phyloP scores from a whole-genome alignment of 371 early-diverging fungal species.

The Haplosporangium sp. region DNA sequence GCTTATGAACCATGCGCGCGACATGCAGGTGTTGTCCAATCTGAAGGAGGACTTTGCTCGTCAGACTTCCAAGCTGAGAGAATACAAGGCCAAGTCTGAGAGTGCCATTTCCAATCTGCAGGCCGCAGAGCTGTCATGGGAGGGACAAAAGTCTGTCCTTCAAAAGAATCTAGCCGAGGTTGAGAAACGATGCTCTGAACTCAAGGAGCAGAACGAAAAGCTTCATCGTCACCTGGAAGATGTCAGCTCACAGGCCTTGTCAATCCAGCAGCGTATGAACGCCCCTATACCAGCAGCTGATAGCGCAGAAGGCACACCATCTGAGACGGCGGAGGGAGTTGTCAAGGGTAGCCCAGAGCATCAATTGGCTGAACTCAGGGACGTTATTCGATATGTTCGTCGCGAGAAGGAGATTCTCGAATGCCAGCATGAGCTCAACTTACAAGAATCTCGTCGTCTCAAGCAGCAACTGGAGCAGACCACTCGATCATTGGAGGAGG shows the following conservation, averaged over 20 bases:
- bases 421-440: slow-evolving; percentile 70
- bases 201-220: slow-evolving; percentile 72
- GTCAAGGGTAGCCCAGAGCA: slow-evolving; percentile 32
- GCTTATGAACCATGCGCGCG: slow-evolving; percentile 64
- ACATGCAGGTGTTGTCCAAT: slow-evolving; percentile 56
- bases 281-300: slow-evolving; percentile 26
- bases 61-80: slow-evolving; percentile 32
- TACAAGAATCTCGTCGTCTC: slow-evolving; percentile 70
- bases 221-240: slow-evolving; percentile 76
- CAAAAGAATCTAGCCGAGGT: slow-evolving; percentile 58
- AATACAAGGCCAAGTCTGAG: slow-evolving; percentile 32
- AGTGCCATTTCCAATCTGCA: slow-evolving; percentile 55
- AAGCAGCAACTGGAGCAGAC: slow-evolving; percentile 67
- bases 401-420: slow-evolving; percentile 75
- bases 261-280: slow-evolving; percentile 50
- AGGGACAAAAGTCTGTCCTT: slow-evolving; percentile 56
- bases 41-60: slow-evolving; percentile 37
- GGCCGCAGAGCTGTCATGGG: slow-evolving; percentile 59
- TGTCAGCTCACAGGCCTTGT: slow-evolving; percentile 60
- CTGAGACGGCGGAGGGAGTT: slow-evolving; percentile 12
- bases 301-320: slow-evolving; percentile 4
- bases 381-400: slow-evolving; percentile 72
- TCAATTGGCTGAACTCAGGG: slow-evolving; percentile 61
- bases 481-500: slow-evolving; percentile 71
- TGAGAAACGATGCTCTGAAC: slow-evolving; percentile 61